phyloP scores from a whole-genome alignment of 225 moss, liverwort and hornwort genomes.

The Pseudisothecium myosuroides region DNA sequence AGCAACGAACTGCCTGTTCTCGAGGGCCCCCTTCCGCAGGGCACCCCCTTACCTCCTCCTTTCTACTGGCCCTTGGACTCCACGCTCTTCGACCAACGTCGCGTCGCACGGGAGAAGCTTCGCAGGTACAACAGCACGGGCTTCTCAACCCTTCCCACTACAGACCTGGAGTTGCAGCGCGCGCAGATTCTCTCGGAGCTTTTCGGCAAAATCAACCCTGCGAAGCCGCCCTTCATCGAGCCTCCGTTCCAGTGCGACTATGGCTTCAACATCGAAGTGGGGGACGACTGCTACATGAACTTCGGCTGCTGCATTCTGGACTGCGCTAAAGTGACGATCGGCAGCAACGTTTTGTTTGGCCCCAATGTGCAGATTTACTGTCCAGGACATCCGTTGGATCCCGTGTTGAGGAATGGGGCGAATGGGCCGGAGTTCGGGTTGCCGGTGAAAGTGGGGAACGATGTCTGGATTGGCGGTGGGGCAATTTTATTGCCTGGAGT shows the following conservation, averaged over 20 bases:
- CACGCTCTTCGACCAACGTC: neutral
- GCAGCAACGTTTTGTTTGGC: slow-evolving; percentile 56
- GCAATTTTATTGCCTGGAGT: slow-evolving; percentile 70
- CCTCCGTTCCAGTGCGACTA: slow-evolving; percentile 74
- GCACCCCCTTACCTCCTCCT: neutral
- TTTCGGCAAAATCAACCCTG: slow-evolving; percentile 11
- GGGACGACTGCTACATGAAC: slow-evolving; percentile 48
- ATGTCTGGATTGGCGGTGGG: slow-evolving; percentile 83
- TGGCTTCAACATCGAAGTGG: slow-evolving; percentile 60
- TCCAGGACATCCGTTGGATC: slow-evolving; percentile 68
- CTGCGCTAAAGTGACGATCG: slow-evolving; percentile 55
- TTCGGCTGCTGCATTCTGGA: slow-evolving; percentile 76
- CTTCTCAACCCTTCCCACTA: neutral
- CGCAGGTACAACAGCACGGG: slow-evolving; percentile 25
- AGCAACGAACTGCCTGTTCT: neutral
- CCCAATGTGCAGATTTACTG: slow-evolving; percentile 83
- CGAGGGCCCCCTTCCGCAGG: neutral
- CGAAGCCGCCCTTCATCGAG: slow-evolving; percentile 45
- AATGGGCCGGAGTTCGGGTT: slow-evolving; percentile 23
- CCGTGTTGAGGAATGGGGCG: slow-evolving; percentile 31
- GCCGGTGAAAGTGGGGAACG: slow-evolving; percentile 50
- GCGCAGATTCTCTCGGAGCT: neutral
- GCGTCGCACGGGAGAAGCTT: slow-evolving; percentile 9
- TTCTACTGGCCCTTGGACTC: slow-evolving; percentile 18
- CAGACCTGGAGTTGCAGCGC: slow-evolving; percentile 22